These are phyloP conservation scores for Aspergillus phoenicis DNA, from an alignment of 2,329 filamentous ascomycete species.

Conservation along the genomic window DNA sequence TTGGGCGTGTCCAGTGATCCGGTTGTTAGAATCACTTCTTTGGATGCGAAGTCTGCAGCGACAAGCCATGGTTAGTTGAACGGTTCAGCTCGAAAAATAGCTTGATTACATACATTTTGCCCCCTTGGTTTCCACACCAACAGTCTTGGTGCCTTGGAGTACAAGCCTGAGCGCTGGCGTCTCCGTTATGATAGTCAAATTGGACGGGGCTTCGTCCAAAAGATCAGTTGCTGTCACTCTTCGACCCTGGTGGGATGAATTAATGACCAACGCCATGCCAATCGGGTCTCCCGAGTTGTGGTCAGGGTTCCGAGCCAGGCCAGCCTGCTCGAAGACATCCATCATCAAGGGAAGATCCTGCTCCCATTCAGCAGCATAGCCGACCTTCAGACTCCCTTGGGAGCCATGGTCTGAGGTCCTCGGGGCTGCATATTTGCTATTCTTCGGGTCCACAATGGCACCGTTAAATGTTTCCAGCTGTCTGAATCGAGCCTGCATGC, in stretches of 20 bases:
- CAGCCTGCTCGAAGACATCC: slow-evolving; percentile 53
- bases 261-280: slow-evolving; percentile 56
- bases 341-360: slow-evolving; percentile 50
- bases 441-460: slow-evolving; percentile 38
- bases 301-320: slow-evolving; percentile 56
- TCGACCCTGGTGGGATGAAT: slow-evolving; percentile 52
- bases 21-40: slow-evolving; percentile 45
- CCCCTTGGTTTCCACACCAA: slow-evolving; percentile 50
- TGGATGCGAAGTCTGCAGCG: slow-evolving; percentile 33
- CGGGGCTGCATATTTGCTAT: slow-evolving; percentile 53
- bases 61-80: not conserved
- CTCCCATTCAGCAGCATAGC: slow-evolving; percentile 55
- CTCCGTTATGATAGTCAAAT: slow-evolving; percentile 57
- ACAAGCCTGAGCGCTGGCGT: slow-evolving; percentile 53
- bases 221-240: slow-evolving; percentile 57
- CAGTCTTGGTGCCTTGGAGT: slow-evolving; percentile 48
- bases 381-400: slow-evolving; percentile 52
- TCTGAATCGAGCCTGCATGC: slow-evolving; percentile 55
- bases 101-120: slow-evolving; percentile 38
- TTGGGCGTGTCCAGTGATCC: slow-evolving; percentile 45
- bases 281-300: slow-evolving; percentile 62
- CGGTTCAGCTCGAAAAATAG: not conserved
- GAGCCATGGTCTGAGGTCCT: slow-evolving; percentile 52
- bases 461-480: slow-evolving; percentile 58
- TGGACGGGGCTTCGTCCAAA: slow-evolving; percentile 48